A percentile compares a stretch with the other conserved stretches of the same genome.
These are phyloP conservation scores for Brasilioporus rufonigricans DNA, from an alignment of 768 basidiomycete species.

Conservation along the genomic window DNA sequence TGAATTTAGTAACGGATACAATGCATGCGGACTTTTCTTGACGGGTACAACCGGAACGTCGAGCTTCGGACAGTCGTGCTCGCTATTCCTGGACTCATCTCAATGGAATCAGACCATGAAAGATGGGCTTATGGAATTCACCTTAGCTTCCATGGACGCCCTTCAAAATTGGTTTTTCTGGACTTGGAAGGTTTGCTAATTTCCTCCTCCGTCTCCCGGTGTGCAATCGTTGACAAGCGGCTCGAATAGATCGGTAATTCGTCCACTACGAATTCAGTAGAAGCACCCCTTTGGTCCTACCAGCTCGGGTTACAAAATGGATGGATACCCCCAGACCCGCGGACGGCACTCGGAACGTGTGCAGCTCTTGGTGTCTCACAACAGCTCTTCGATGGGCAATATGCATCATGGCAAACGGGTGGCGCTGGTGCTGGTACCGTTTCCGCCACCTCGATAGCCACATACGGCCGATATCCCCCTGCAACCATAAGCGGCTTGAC, in stretches of 20 bases:
- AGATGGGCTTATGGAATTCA: constrained; percentile 49
- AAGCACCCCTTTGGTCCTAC: constrained; percentile 69
- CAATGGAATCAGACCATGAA: constrained; percentile 53
- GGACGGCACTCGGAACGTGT: constrained; percentile 65
- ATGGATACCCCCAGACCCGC: constrained; percentile 77
- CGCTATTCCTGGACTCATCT: constrained; percentile 47
- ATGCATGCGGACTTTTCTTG: constrained; percentile 59
- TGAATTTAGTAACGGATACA: constrained; percentile 71
- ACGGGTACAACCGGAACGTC: constrained; percentile 32
- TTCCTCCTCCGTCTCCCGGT: neutral
- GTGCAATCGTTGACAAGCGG: neutral
- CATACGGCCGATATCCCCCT: constrained; percentile 54
- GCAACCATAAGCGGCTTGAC: constrained; percentile 46
- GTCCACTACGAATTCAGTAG: constrained; percentile 43
- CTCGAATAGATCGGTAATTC: constrained; percentile 54
- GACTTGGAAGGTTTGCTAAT: constrained; percentile 63
- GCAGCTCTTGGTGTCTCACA: constrained; percentile 44
- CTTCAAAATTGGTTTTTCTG: constrained; percentile 72
- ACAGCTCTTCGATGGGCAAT: constrained; percentile 49
- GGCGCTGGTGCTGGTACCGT: constrained; percentile 51
- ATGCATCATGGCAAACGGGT: constrained; percentile 69
- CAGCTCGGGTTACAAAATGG: constrained; percentile 67
- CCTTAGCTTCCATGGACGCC: constrained; percentile 62
- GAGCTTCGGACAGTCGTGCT: constrained; percentile 34
- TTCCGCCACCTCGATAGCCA: constrained; percentile 38